Evolutionary conservation across 1,284 basidiomycete genomes (phyloP), one percentile per base, ranked within the genome.

Genomic region (Fomitopsis pinicola): DNA sequence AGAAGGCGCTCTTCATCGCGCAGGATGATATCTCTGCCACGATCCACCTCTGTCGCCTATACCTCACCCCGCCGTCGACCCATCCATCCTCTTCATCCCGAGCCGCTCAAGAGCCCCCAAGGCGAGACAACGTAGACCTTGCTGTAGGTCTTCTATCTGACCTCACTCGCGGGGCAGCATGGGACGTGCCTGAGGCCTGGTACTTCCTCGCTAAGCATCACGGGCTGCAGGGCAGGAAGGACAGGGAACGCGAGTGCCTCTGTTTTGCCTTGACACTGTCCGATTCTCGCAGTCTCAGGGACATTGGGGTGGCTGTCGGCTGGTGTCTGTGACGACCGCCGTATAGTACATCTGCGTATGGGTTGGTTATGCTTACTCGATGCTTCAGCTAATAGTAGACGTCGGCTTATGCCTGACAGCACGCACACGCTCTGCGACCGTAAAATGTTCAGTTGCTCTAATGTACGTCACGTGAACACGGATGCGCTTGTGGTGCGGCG

Each of bases 101-200:
- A 12, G 57, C 71, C 15, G 65, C 64, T 38, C 57, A 67, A 28
- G 64, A 64, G 40, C 50, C 56, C 1, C 61, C 69, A 5, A 72
- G 77, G 59, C 72, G 73, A n/a, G 83, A 79, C 74, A 86, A 84
- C 65, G 77, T 89, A n/a, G 87, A 92, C 70, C 76, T 94, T 52
- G 89, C 89, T 0, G 88, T 88, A 8, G 87, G 87, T 2, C 76
- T 94, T 67, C 74, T 92, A 9, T 77, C 78, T 0, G 83, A 87
- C 64, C 69, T 89, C 59, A 85, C 86, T 1, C 78, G 81, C 19
- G 86, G 87, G 0, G 73, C 78, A 0, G 95, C 89, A 5, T 97
- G 94, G 94, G 90, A 97, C 72, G 83, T 91, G 2, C 85, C 94
- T 0, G 95, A 97, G 73, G 95, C 92, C 30, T 98, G 95, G 95